These are phyloP conservation scores for Nymphaea colorata DNA, from an alignment of 164 flowering plant species.

Conservation along the genomic window DNA sequence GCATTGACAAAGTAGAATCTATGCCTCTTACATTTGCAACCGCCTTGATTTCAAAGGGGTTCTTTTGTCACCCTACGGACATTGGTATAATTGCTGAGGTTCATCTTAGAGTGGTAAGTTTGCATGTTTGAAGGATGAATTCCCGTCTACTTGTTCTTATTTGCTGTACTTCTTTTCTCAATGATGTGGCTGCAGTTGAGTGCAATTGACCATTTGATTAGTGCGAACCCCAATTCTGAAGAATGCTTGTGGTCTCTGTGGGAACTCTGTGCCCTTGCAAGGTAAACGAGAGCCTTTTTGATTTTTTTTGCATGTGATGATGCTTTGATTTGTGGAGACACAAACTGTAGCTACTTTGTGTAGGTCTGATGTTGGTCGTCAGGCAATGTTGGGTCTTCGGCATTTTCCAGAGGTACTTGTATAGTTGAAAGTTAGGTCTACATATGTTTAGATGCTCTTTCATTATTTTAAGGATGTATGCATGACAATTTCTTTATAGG, in stretches of 20 bases:
- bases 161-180: neutral
- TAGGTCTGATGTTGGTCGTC: conserved; percentile 94
- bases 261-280: conserved; percentile 85
- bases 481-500: conserved; percentile 23
- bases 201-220: conserved; percentile 64
- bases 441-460: neutral
- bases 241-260: conserved; percentile 81
- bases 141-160: neutral
- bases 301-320: neutral
- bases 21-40: conserved; percentile 79
- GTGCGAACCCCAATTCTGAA: conserved; percentile 55
- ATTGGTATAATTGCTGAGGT: conserved; percentile 58
- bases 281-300: conserved; percentile 29
- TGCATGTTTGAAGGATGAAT: neutral
- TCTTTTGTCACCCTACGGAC: conserved; percentile 57
- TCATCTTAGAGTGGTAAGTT: conserved; percentile 80
- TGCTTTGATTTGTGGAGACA: neutral
- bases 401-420: conserved; percentile 77
- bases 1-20: conserved; percentile 43
- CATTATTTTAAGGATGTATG: too few relatives aligned
- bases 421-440: neutral
- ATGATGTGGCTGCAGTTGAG: conserved; percentile 37
- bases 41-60: conserved; percentile 63
- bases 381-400: conserved; percentile 68
- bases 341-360: conserved; percentile 7